Evolutionary conservation across 1,284 basidiomycete species (phyloP).

Genomic region (Agaricales sp.): DNA sequence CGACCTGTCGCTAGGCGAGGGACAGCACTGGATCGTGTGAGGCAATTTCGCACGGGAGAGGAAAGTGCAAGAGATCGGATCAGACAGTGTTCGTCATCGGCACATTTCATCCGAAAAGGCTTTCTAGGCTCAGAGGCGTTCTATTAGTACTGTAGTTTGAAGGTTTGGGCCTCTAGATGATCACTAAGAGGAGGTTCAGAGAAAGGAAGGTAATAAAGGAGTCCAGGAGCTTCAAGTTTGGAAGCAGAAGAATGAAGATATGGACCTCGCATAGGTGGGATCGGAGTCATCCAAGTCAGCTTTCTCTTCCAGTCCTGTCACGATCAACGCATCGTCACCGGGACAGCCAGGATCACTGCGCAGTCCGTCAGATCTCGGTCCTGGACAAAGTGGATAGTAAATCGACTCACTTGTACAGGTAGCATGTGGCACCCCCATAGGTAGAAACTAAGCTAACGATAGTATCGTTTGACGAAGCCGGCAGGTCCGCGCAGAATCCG

Average conservation of each 20-base stretch:
- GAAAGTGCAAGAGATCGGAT: too few species aligned
- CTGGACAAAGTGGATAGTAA: neutral
- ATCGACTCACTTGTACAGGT: neutral
- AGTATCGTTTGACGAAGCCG: neutral
- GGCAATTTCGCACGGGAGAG: too few species aligned
- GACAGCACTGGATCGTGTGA: too few species aligned
- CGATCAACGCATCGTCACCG: neutral
- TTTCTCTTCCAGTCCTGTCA: neutral
- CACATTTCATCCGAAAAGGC: too few species aligned
- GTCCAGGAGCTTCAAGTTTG: too few species aligned
- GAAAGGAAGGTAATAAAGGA: too few species aligned
- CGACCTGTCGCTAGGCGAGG: too few species aligned
- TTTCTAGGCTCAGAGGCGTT: too few species aligned
- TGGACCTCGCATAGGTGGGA: neutral
- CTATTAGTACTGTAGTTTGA: too few species aligned
- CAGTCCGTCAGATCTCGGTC: neutral
- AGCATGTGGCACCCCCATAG: neutral
- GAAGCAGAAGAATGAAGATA: neutral
- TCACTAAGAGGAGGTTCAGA: too few species aligned
- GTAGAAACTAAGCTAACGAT: neutral
- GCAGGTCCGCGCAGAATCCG: neutral
- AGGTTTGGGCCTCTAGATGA: too few species aligned
- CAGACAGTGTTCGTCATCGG: too few species aligned
- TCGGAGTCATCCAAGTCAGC: neutral
- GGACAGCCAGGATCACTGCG: neutral